Evolutionary conservation across 2,329 filamentous ascomycete species (phyloP).

Genomic region (Cercospora sojina): DNA sequence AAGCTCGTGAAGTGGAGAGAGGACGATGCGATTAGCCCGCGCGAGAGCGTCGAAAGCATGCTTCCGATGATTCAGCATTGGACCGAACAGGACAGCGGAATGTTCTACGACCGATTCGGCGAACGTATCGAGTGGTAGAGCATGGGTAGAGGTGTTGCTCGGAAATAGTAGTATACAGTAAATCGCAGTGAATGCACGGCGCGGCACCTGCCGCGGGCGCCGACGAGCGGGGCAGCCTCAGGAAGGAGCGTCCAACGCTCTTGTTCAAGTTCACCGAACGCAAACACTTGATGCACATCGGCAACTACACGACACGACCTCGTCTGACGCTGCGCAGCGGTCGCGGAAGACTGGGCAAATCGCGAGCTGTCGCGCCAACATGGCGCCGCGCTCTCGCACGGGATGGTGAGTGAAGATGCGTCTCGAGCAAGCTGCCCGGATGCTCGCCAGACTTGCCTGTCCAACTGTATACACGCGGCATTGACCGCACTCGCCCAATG

Average conservation of each 20-base stretch:
- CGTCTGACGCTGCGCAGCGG: neutral
- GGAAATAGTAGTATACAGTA: neutral
- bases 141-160: neutral
- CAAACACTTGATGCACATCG: neutral
- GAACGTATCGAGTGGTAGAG: conserved; percentile 44
- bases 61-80: conserved; percentile 41
- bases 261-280: neutral
- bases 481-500: neutral
- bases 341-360: neutral
- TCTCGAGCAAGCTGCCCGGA: conserved; percentile 10
- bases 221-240: neutral
- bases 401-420: conserved; percentile 34
- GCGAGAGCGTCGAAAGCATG: conserved; percentile 45
- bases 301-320: neutral
- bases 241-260: neutral
- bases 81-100: conserved; percentile 39
- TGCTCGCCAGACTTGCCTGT: conserved; percentile 10
- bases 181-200: neutral
- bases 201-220: neutral
- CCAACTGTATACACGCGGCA: neutral
- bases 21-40: conserved; percentile 45
- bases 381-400: conserved; percentile 37
- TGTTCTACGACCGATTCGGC: conserved; percentile 48
- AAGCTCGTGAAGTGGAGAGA: conserved; percentile 46
- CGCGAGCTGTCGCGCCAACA: conserved; percentile 12